Percentiles rank a stretch among this genome's conserved stretches.
Conservation (phyloP, 2,329 filamentous ascomycete species). For the Fusarium mangiferae region DNA sequence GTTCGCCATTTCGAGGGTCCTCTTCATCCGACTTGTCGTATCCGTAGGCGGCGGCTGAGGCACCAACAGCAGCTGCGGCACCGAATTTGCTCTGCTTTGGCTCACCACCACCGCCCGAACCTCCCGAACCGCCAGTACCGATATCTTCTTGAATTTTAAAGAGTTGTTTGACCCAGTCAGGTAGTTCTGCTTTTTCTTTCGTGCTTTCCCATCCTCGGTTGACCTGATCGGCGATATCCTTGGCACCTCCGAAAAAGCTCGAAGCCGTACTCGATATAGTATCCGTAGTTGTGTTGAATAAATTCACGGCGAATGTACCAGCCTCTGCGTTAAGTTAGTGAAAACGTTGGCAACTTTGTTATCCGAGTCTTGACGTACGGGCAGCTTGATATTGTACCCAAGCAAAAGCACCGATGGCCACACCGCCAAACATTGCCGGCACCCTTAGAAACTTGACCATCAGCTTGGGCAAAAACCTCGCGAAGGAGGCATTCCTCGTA, state of each 20-base stretch:
- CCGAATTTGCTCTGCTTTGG: constrained; percentile 69
- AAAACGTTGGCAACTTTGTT: not conserved
- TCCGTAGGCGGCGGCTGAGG: constrained; percentile 81
- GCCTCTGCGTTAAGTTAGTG: constrained; percentile 55
- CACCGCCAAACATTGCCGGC: constrained; percentile 90
- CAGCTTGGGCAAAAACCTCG: constrained; percentile 80
- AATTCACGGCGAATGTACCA: constrained; percentile 64
- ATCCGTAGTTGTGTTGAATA: constrained; percentile 79
- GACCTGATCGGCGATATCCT: constrained; percentile 81
- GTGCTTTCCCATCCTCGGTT: constrained; percentile 84
- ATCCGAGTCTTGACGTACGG: constrained; percentile 64
- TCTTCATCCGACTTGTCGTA: constrained; percentile 77
- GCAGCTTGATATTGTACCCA: constrained; percentile 97
- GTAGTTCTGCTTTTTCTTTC: constrained; percentile 76
- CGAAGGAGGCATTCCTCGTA: constrained; percentile 72
- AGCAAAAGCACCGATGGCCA: constrained; percentile 85
- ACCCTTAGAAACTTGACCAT: constrained; percentile 89
- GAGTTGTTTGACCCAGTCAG: constrained; percentile 83
- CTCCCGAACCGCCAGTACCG: constrained; percentile 61
- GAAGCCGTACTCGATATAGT: constrained; percentile 75
- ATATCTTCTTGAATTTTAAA: constrained; percentile 70
- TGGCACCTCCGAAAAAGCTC: constrained; percentile 75
- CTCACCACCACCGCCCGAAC: constrained; percentile 59
- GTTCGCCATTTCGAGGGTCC: constrained; percentile 68
- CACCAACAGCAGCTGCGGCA: constrained; percentile 73